Percentiles rank a stretch among this genome's conserved stretches.
phyloP scores from a whole-genome alignment of 31 red algal species.

The Bonnemaisonia californica region DNA sequence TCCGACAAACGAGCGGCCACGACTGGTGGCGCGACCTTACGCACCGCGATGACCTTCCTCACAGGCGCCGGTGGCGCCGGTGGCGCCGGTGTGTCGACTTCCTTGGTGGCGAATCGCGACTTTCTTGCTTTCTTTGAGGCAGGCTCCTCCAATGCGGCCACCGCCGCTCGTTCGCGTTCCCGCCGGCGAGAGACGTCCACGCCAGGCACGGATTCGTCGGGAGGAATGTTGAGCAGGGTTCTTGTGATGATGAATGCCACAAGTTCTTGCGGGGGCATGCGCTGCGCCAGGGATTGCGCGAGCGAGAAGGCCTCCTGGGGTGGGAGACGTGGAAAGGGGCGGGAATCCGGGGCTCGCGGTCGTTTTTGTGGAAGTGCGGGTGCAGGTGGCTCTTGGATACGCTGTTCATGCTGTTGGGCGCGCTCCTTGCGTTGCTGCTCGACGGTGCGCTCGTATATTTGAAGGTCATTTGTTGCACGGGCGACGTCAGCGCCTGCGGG shows the following conservation, averaged over 20 bases:
- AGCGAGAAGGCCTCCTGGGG: slow-evolving; percentile 48
- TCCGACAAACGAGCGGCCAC: slow-evolving; percentile 36
- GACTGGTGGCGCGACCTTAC: slow-evolving; percentile 62
- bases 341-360: slow-evolving; percentile 40
- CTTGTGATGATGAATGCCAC: slow-evolving; percentile 77
- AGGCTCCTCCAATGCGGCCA: slow-evolving; percentile 24
- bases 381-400: too few species aligned
- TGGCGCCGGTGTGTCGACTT: not conserved
- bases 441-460: slow-evolving; percentile 32
- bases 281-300: slow-evolving; percentile 51
- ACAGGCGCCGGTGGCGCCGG: slow-evolving; percentile 1
- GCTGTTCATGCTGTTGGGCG: slow-evolving; percentile 15
- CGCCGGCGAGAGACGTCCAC: not conserved
- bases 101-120: slow-evolving; percentile 56
- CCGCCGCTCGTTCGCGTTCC: not conserved
- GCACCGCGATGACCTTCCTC: slow-evolving; percentile 54
- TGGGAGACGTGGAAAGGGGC: slow-evolving; percentile 47
- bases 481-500: slow-evolving; percentile 36
- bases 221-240: slow-evolving; percentile 64
- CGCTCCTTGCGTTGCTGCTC: slow-evolving; percentile 38
- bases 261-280: slow-evolving; percentile 72
- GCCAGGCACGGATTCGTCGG: slow-evolving; percentile 56
- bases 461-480: slow-evolving; percentile 34
- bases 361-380: slow-evolving; percentile 13
- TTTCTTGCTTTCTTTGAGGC: slow-evolving; percentile 39